Conservation (phyloP, 1,284 basidiomycete genomes). For the Austroboletus niveus region DNA sequence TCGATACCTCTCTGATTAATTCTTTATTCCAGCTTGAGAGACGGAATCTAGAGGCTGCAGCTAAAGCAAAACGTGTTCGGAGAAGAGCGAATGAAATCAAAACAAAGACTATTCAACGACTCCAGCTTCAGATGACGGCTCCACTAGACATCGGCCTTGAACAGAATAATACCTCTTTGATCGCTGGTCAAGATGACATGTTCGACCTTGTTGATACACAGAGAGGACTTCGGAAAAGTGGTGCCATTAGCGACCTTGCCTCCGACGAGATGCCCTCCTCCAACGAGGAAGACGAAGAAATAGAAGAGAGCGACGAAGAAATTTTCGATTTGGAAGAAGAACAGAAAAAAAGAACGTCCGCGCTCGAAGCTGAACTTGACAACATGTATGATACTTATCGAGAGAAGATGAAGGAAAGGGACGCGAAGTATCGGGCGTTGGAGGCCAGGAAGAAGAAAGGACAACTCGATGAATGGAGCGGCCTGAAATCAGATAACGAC, state of each 20-base stretch:
- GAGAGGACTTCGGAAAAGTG: constrained; percentile 43
- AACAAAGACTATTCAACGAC: constrained; percentile 85
- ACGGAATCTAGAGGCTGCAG: constrained; percentile 75
- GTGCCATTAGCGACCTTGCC: constrained; percentile 44
- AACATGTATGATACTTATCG: constrained; percentile 88
- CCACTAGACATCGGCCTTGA: constrained; percentile 95
- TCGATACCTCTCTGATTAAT: constrained; percentile 1
- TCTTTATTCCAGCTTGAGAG: constrained; percentile 66
- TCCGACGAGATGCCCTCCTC: constrained; percentile 46
- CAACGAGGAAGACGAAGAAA: constrained; percentile 41
- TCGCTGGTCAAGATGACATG: constrained; percentile 74
- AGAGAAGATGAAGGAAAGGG: constrained; percentile 77
- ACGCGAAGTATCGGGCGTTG: constrained; percentile 88
- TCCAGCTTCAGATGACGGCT: constrained; percentile 97
- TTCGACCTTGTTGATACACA: constrained; percentile 78
- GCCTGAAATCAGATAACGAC: constrained; percentile 58
- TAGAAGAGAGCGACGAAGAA: constrained; percentile 48
- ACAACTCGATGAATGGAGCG: constrained; percentile 75
- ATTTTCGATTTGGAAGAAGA: constrained; percentile 69
- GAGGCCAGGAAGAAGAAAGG: constrained; percentile 78
- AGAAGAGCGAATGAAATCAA: constrained; percentile 90
- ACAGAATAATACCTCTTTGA: constrained; percentile 70
- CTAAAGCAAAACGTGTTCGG: constrained; percentile 79
- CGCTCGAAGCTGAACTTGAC: constrained; percentile 85
- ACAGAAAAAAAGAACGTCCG: constrained; percentile 58